Evolutionary conservation across 108 stramenopile genomes (phyloP).

Genomic region (Aurantiochytrium sp.): DNA sequence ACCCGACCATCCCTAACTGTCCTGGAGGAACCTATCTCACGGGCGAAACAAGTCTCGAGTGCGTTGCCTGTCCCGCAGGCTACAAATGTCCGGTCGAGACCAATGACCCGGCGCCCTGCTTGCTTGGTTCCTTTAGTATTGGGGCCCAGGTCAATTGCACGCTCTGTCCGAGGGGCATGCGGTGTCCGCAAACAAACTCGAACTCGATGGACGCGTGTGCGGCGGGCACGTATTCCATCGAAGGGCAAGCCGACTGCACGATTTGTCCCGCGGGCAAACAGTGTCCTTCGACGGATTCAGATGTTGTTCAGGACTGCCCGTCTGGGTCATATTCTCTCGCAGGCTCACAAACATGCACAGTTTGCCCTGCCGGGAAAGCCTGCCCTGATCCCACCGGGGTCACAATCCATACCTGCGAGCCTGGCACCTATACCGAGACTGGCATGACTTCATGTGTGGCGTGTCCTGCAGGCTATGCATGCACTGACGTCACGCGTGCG

Average conservation of each 20-base stretch:
- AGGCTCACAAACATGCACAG: background rate
- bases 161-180: constrained; percentile 33
- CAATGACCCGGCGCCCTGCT: constrained; percentile 17
- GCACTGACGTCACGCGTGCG: background rate
- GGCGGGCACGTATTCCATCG: constrained; percentile 32
- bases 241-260: constrained; percentile 25
- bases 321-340: background rate
- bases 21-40: background rate
- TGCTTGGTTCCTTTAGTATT: constrained; percentile 30
- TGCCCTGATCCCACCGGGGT: constrained; percentile 26
- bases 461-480: background rate
- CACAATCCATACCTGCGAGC: background rate
- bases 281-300: constrained; percentile 22
- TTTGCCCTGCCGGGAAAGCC: constrained; percentile 38
- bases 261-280: constrained; percentile 39
- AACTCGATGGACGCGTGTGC: constrained; percentile 15
- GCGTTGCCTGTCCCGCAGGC: constrained; percentile 30
- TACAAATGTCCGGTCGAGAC: constrained; percentile 27
- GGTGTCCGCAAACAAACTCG: constrained; percentile 21
- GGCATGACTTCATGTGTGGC: background rate
- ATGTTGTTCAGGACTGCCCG: background rate
- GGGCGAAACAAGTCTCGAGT: background rate
- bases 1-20: background rate
- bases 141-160: constrained; percentile 31
- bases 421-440: constrained; percentile 29